Conservation (phyloP, 78 protist species). For the slime mould (Dictyostelium discoideum) region DNA sequence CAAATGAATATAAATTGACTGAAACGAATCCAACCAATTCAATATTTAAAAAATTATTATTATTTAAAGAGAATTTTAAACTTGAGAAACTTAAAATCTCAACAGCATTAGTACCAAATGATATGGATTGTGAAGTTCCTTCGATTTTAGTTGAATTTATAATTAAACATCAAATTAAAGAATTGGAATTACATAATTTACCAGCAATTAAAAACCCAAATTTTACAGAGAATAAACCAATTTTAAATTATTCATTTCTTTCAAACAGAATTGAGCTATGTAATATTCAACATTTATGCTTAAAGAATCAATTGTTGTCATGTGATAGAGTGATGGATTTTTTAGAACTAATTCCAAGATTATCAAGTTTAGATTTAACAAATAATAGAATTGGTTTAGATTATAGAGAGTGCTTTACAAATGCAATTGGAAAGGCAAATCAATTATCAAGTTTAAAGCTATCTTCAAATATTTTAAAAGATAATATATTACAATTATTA, state of each 20-base stretch:
- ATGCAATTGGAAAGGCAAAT: neutral
- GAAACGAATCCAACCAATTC: neutral
- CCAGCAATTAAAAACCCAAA: neutral
- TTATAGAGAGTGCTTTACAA: neutral
- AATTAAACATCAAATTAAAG: neutral
- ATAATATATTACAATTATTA: neutral
- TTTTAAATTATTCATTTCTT: neutral
- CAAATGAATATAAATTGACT: neutral
- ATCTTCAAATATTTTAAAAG: neutral
- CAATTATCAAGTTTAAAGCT: neutral
- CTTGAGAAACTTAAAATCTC: neutral
- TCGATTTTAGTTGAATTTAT: neutral
- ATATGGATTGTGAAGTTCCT: neutral
- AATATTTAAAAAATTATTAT: neutral
- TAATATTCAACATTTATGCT: neutral
- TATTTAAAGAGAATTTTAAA: neutral
- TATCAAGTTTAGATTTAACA: neutral
- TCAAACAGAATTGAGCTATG: neutral
- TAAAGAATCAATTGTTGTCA: slow-evolving; percentile 5
- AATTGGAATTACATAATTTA: neutral
- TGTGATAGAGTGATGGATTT: neutral
- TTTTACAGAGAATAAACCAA: neutral
- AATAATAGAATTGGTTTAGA: neutral
- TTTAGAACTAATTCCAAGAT: neutral
- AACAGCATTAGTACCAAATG: neutral